These are phyloP conservation scores for Ogataea henricii DNA, from an alignment of 805 yeast genomes.

Conservation along the genomic window DNA sequence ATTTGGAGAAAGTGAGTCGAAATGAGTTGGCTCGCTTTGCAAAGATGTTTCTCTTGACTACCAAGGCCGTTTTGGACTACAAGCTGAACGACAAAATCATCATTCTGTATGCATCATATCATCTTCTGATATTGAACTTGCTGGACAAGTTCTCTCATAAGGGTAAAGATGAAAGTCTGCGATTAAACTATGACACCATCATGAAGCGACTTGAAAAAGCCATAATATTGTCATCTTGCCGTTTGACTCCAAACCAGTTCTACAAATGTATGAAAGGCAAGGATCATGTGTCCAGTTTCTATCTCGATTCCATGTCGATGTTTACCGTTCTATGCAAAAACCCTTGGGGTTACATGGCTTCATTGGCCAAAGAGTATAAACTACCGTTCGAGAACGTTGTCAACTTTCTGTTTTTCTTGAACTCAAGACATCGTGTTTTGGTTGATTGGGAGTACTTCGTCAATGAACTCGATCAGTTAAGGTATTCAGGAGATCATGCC, in stretches of 20 bases:
- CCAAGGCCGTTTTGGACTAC: conserved; percentile 13
- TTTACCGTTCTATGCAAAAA: conserved; percentile 24
- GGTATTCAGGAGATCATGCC: background rate
- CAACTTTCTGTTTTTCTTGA: conserved; percentile 29
- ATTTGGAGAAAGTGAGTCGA: conserved; percentile 12
- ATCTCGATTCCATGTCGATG: conserved; percentile 27
- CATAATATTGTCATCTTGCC: conserved; percentile 21
- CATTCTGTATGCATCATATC: conserved; percentile 27
- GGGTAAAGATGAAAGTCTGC: conserved; percentile 6
- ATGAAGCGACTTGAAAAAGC: conserved; percentile 11
- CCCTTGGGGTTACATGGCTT: conserved; percentile 31
- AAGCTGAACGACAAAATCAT: conserved; percentile 10
- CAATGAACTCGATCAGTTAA: conserved; percentile 21
- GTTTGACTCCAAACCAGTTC: conserved; percentile 20
- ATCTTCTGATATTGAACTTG: conserved; percentile 21
- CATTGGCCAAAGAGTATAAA: conserved; percentile 10
- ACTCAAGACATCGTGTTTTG: conserved; percentile 24
- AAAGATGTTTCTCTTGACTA: conserved; percentile 16
- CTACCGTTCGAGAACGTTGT: conserved; percentile 24
- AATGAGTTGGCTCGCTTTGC: conserved; percentile 20
- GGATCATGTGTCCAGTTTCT: conserved; percentile 10
- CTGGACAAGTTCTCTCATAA: conserved; percentile 19
- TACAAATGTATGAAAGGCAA: conserved; percentile 14
- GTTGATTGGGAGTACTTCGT: conserved; percentile 36
- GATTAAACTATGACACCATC: conserved; percentile 7